A percentile compares a stretch with the other conserved stretches of the same genome.
These are phyloP conservation scores for Pycnococcus provasolii DNA, from an alignment of 139 green algal genomes.

Conservation along the genomic window DNA sequence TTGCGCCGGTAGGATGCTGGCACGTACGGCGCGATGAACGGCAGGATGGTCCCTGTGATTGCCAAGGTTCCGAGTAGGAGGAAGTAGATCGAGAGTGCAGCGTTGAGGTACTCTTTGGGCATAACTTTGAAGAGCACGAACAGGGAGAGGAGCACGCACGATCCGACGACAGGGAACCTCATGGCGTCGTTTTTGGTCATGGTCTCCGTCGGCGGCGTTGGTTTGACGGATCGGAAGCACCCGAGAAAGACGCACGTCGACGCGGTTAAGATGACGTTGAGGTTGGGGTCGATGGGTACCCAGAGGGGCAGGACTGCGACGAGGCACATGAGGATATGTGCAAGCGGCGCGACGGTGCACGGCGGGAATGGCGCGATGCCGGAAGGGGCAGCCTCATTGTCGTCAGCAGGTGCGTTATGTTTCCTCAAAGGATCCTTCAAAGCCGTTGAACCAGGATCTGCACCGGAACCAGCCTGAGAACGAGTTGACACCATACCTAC, in stretches of 20 bases:
- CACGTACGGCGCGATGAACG: slow-evolving; percentile 1
- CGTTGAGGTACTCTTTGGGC: slow-evolving; percentile 71
- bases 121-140: slow-evolving; percentile 95
- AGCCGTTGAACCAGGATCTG: too few relatives aligned
- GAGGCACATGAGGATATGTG: slow-evolving; percentile 6
- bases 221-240: slow-evolving; percentile 67
- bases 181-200: slow-evolving; percentile 88
- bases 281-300: slow-evolving; percentile 48
- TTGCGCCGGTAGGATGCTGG: background rate
- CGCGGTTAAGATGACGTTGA: slow-evolving; percentile 75
- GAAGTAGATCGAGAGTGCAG: slow-evolving; percentile 74
- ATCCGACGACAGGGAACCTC: slow-evolving; percentile 87
- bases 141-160: slow-evolving; percentile 78
- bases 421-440: too few relatives aligned
- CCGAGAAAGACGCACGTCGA: slow-evolving; percentile 70
- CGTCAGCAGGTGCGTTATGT: too few relatives aligned
- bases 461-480: too few relatives aligned
- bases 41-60: slow-evolving; percentile 14
- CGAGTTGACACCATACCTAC: too few relatives aligned
- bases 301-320: slow-evolving; percentile 27
- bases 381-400: too few relatives aligned
- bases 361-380: too few relatives aligned
- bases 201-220: slow-evolving; percentile 46
- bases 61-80: slow-evolving; percentile 67
- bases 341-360: slow-evolving; percentile 5